These are phyloP conservation scores for Candida loeiensis DNA, from an alignment of 805 yeast species.

Conservation along the genomic window DNA sequence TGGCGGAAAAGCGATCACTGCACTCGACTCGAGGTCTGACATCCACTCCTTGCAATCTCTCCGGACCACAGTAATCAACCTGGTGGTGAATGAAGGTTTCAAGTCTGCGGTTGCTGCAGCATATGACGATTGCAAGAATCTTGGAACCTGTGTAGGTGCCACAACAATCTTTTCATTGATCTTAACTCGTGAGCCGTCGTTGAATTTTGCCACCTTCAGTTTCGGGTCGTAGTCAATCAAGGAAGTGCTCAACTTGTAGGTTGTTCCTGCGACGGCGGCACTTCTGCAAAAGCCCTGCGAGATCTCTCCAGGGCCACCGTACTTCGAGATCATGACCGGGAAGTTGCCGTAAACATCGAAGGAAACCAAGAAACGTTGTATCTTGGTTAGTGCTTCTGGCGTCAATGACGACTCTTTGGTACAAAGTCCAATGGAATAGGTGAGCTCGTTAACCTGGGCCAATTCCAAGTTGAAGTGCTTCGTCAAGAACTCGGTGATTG, in stretches of 20 bases:
- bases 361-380: slow-evolving; percentile 77
- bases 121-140: slow-evolving; percentile 39
- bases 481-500: slow-evolving; percentile 58
- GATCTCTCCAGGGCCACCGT: slow-evolving; percentile 94
- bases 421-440: slow-evolving; percentile 82
- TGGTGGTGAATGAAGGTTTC: slow-evolving; percentile 53
- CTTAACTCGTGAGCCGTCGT: slow-evolving; percentile 70
- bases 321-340: slow-evolving; percentile 88
- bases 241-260: slow-evolving; percentile 76
- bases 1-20: slow-evolving; percentile 92
- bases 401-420: slow-evolving; percentile 58
- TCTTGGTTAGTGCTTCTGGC: slow-evolving; percentile 72
- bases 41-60: slow-evolving; percentile 92
- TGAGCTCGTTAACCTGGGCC: slow-evolving; percentile 78
- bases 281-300: slow-evolving; percentile 96
- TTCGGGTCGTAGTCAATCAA: slow-evolving; percentile 62
- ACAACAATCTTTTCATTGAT: slow-evolving; percentile 78
- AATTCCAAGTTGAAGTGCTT: slow-evolving; percentile 66
- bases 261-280: slow-evolving; percentile 97
- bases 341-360: slow-evolving; percentile 92
- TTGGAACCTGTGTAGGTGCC: slow-evolving; percentile 62
- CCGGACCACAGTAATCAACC: slow-evolving; percentile 78
- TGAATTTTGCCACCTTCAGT: slow-evolving; percentile 63
- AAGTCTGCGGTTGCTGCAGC: slow-evolving; percentile 41
- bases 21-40: slow-evolving; percentile 75